These are phyloP conservation scores for Lepraria neglecta DNA, from an alignment of 495 filamentous ascomycete species.

Conservation along the genomic window DNA sequence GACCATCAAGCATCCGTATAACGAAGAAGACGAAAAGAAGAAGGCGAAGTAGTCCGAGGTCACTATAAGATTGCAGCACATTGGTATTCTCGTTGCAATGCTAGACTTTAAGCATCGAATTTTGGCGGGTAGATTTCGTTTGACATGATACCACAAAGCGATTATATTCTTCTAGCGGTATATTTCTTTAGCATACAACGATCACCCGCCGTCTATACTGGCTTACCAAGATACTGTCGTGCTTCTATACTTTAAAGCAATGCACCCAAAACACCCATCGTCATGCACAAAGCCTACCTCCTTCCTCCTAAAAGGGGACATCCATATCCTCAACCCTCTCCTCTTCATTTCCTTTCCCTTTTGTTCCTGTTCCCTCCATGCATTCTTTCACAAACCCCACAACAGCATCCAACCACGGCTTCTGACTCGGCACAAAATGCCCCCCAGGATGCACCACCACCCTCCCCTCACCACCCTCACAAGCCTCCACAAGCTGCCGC, in stretches of 20 bases:
- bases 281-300: not conserved
- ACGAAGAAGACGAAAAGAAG: slow-evolving; percentile 29
- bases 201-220: not conserved
- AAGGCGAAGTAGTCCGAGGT: slow-evolving; percentile 23
- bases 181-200: not conserved
- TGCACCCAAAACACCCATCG: not conserved
- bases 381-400: slow-evolving; percentile 66
- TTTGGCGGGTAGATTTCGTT: not conserved
- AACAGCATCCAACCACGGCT: slow-evolving; percentile 69
- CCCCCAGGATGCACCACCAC: slow-evolving; percentile 86
- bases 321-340: slow-evolving; percentile 60
- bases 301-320: slow-evolving; percentile 48
- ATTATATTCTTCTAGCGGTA: not conserved
- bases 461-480: slow-evolving; percentile 50
- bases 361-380: slow-evolving; percentile 34
- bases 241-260: too few relatives aligned
- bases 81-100: too few relatives aligned
- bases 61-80: too few relatives aligned
- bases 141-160: slow-evolving; percentile 16
- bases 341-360: slow-evolving; percentile 42
- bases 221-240: not conserved
- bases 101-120: not conserved
- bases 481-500: slow-evolving; percentile 59
- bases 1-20: slow-evolving; percentile 76
- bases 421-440: slow-evolving; percentile 79